Base-by-base conservation (phyloP, 139 green algal genomes). In the Spirogloea muscicola region DNA sequence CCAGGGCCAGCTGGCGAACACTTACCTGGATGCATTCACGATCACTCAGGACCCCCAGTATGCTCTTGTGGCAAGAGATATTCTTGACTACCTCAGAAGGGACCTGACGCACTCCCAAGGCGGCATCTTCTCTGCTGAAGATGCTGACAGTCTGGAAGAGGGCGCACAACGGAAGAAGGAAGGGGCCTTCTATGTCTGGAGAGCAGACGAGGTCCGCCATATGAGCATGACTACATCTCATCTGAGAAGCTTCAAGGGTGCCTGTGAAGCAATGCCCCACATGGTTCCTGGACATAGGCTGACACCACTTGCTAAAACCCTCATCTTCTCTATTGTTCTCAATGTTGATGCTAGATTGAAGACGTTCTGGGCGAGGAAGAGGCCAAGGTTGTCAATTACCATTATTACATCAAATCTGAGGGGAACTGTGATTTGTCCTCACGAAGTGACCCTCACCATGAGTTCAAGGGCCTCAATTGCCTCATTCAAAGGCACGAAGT, bases 381-480 rank as follows among this genome's bases (percentile, higher is more conserved):
- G 18, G n/a, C 25, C 51, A 13, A 40, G n/a, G n/a, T n/a, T n/a
- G n/a, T 90, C 51, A 63, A 38, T 27, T 7, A 49, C 2, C 74
- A 86, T 37, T 96, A 95, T 82, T 79, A 79, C 59, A 77, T 94
- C 1, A 81, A 83, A 41, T 37, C 42, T 25, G 71, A 80, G 1
- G 89, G 87, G 31, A 91, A 91, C 66, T 81, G 59, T 34, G 66
- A 82, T 58, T 61, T 89, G 63, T 91, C 79, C 6, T 42, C 65
- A 33, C 55, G 62, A 4, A 91, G 82, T 42, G 91, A 96, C 77
- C 91, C 91, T 0, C 91, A 96, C 65, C 29, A 75, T 0, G 91
- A 96, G 79, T 96, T 96, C 65, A 37, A 5, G 0, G 90, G 89
- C 25, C 86, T 85, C 40, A 96, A 95, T 61, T 85, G 89, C 44